Conservation (phyloP, 2,329 filamentous ascomycete genomes). For the Fusarium coffeatum region DNA sequence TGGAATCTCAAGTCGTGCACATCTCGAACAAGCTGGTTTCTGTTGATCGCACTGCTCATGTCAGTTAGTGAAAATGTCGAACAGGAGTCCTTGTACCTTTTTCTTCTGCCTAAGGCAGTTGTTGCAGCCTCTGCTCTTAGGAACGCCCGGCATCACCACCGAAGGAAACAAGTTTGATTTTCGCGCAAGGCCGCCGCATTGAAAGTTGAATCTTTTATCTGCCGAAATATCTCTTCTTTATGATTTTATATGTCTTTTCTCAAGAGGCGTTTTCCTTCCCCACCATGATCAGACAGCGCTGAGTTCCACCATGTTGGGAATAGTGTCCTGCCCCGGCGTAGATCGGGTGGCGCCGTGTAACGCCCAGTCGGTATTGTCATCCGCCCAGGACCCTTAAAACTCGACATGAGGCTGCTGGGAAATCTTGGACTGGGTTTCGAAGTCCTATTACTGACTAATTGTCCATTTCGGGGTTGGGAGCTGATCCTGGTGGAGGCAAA, state of each 20-base stretch:
- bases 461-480: background rate
- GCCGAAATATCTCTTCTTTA: fast-evolving
- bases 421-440: too few species aligned
- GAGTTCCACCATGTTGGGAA: conserved; percentile 17
- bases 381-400: background rate
- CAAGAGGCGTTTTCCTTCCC: background rate
- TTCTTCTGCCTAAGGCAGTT: conserved; percentile 64
- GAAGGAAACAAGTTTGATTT: background rate
- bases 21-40: conserved; percentile 58
- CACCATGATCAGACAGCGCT: conserved; percentile 11
- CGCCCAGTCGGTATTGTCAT: background rate
- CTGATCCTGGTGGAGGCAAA: background rate
- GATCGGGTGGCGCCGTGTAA: conserved; percentile 2
- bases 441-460: background rate
- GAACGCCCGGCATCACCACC: conserved; percentile 61
- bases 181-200: background rate
- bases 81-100: conserved; percentile 53
- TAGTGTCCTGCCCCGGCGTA: conserved; percentile 7
- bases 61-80: background rate
- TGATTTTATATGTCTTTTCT: background rate
- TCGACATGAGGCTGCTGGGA: background rate
- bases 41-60: conserved; percentile 58
- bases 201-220: background rate
- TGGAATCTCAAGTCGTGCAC: conserved; percentile 55
- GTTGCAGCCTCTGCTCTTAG: conserved; percentile 61